Percentiles rank a stretch among this genome's conserved stretches.
Conservation (phyloP, 345 rosid species). For the Passiflora organensis region DNA sequence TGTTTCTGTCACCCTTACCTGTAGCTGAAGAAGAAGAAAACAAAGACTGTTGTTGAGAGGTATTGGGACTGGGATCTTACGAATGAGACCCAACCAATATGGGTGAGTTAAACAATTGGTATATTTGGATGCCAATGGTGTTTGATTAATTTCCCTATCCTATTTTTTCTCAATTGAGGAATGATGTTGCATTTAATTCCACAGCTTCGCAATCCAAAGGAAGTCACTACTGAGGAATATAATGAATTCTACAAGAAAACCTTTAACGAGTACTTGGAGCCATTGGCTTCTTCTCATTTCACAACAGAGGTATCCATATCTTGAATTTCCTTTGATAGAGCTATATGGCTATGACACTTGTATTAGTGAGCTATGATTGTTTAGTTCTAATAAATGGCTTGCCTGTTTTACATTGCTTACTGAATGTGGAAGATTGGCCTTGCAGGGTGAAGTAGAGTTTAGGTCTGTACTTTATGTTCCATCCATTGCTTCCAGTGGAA, state of each 20-base stretch:
- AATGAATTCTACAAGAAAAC: constrained; percentile 88
- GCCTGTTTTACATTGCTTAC: constrained; percentile 1
- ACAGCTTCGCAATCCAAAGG: constrained; percentile 94
- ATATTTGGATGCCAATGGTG: background rate
- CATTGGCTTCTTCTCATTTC: constrained; percentile 91
- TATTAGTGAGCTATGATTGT: background rate
- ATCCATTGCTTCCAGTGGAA: constrained; percentile 61
- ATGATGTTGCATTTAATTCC: constrained; percentile 11
- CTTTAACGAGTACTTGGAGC: constrained; percentile 89
- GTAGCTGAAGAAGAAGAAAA: constrained; percentile 81
- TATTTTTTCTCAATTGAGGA: too few relatives aligned
- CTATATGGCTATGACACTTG: background rate
- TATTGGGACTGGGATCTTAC: constrained; percentile 98
- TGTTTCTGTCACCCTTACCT: constrained; percentile 3
- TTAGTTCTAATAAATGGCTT: background rate
- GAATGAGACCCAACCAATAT: constrained; percentile 94
- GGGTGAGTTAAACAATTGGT: constrained; percentile 49
- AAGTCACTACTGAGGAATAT: constrained; percentile 79
- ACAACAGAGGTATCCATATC: constrained; percentile 77
- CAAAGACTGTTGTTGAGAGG: constrained; percentile 82
- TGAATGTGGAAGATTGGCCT: constrained; percentile 9
- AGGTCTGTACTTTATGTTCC: constrained; percentile 94
- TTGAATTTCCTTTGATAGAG: background rate
- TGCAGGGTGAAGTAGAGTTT: constrained; percentile 97
- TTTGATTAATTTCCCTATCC: too few relatives aligned